Percentiles rank a stretch among this genome's conserved stretches.
phyloP scores from a whole-genome alignment of 2,329 filamentous ascomycete species.

The Claviceps sp. region DNA sequence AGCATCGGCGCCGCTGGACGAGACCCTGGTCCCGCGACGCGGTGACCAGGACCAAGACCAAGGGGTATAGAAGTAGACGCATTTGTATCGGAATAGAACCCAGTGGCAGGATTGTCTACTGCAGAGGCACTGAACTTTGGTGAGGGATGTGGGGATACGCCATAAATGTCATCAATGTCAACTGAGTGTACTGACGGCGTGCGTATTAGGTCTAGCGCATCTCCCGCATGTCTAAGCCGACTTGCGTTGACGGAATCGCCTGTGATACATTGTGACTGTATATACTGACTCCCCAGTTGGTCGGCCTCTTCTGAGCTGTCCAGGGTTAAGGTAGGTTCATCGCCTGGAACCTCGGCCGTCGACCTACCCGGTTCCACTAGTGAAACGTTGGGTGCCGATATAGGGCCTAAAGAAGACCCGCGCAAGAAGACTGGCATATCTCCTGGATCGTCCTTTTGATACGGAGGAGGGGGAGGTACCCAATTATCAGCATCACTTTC shows the following conservation, averaged over 20 bases:
- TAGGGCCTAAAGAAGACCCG: slow-evolving; percentile 29
- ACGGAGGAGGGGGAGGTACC: slow-evolving; percentile 75
- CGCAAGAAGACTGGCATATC: slow-evolving; percentile 44
- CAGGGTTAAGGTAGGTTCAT: not conserved
- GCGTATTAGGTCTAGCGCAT: slow-evolving; percentile 18
- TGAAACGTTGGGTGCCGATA: slow-evolving; percentile 13
- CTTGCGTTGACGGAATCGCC: not conserved
- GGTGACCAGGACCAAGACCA: not conserved
- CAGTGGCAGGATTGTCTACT: not conserved
- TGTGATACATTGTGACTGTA: slow-evolving; percentile 17
- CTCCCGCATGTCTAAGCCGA: slow-evolving; percentile 7
- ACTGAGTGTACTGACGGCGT: slow-evolving; percentile 14
- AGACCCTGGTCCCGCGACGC: not conserved
- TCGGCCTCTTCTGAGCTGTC: slow-evolving; percentile 1
- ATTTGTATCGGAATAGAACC: not conserved
- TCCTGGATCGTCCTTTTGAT: slow-evolving; percentile 50
- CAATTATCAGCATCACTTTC: slow-evolving; percentile 83
- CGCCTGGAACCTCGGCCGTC: not conserved
- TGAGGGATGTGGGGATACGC: slow-evolving; percentile 32
- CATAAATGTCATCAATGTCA: slow-evolving; percentile 27
- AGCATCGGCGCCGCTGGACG: slow-evolving; percentile 7
- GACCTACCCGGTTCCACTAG: slow-evolving; percentile 9
- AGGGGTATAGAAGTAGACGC: not conserved
- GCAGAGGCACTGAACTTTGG: slow-evolving; percentile 14
- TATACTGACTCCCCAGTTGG: slow-evolving; percentile 6